These are phyloP conservation scores for Syzygium oleosum DNA, from an alignment of 345 rosid genomes.

Conservation along the genomic window DNA sequence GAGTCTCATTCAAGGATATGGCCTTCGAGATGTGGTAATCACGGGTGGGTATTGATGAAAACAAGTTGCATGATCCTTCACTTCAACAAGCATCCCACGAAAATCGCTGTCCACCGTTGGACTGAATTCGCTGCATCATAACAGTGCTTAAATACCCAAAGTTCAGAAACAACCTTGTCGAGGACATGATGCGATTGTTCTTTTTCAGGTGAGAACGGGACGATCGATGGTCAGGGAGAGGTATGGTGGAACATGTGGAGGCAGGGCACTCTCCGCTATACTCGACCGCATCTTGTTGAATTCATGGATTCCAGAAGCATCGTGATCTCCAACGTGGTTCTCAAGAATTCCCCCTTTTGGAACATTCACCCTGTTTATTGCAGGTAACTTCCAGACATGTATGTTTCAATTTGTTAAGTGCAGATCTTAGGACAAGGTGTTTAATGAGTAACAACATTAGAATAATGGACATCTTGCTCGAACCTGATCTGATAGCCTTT, in stretches of 20 bases:
- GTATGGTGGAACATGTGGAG: constrained; percentile 61
- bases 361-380: constrained; percentile 54
- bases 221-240: constrained; percentile 55
- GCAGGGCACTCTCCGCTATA: constrained; percentile 18
- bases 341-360: constrained; percentile 55
- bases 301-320: constrained; percentile 29
- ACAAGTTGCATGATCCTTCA: not conserved
- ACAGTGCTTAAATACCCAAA: not conserved
- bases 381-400: constrained; percentile 20
- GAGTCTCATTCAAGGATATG: constrained; percentile 34
- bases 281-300: constrained; percentile 53
- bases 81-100: not conserved
- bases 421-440: not conserved
- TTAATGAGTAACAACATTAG: not conserved
- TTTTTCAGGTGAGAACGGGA: constrained; percentile 48
- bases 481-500: not conserved
- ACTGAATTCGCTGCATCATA: not conserved
- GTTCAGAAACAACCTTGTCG: not conserved
- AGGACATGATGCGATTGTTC: not conserved
- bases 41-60: constrained; percentile 21
- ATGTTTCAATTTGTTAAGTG: not conserved
- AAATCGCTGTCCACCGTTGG: not conserved
- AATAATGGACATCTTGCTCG: not conserved
- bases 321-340: constrained; percentile 40
- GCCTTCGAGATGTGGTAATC: constrained; percentile 31